Evolutionary conservation across 164 flowering plant species (phyloP), one percentile per base, ranked within the genome.

Genomic region (Vitis labrusca): DNA sequence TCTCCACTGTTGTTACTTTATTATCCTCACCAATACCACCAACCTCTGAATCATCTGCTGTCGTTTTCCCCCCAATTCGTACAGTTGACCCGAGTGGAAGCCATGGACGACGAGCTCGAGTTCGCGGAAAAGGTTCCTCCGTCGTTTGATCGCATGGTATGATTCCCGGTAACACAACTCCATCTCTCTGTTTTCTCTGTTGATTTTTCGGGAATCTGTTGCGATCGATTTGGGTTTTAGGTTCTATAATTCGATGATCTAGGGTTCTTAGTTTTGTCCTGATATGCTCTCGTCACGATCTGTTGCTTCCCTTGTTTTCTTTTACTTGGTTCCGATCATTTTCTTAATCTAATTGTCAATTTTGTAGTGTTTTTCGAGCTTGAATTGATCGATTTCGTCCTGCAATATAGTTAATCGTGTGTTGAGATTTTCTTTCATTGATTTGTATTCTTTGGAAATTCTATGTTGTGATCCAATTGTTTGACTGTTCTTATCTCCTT

Each of bases 51-150:
- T 51, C 12, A 62, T 30, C 60, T 13, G 44, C 44, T 37, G 44
- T 37, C 44, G 44, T 0, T 23, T 65, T n/a, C 50, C 8, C 32
- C 37, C 17, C 50, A 11, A 10, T 65, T 9, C 55, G 14, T 50
- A 15, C 66, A 23, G 32, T n/a, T 50, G n/a, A 9, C 37, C 13
- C 7, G 17, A 17, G 49, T 50, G n/a, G 54, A n/a, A 1, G 66
- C 78, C 56, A 74, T 78, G 75, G 75, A 61, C 10, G 80, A 77
- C 72, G 80, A 74, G 12, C 61, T 74, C 66, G 78, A 72, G 47
- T 80, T 80, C 65, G 54, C 71, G 13, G 82, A 73, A 32, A 65
- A 73, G 66, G 69, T 58, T 10, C 71, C 71, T 49, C 76, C 80
- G 14, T 50, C 73, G 11, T 65, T 74, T 47, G 59, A 72, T 61